Percentiles rank a stretch among this genome's conserved stretches.
Evolutionary conservation across 257 asterid species (phyloP).

Genomic region (Leptodermis oblonga): DNA sequence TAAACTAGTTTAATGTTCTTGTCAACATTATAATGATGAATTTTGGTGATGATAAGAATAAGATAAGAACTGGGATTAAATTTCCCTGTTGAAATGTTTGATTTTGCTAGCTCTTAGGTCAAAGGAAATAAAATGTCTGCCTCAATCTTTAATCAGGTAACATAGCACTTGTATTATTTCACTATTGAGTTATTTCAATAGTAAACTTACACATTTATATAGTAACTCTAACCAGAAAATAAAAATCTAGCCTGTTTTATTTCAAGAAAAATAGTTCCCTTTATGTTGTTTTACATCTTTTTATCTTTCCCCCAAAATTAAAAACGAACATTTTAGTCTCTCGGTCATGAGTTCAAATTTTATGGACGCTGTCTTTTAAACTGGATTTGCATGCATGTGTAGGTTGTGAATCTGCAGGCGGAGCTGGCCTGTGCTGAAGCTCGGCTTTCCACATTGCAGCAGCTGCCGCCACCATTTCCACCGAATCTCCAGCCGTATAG

Average conservation of each 20-base stretch:
- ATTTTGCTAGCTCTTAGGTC: not conserved
- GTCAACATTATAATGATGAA: too few relatives aligned
- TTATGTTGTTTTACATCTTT: too few relatives aligned
- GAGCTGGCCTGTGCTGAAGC: slow-evolving; percentile 81
- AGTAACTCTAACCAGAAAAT: too few relatives aligned
- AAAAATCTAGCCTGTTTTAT: too few relatives aligned
- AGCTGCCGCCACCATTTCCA: slow-evolving; percentile 10
- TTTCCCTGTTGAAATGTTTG: not conserved
- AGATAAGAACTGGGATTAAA: not conserved
- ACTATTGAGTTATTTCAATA: slow-evolving; percentile 11
- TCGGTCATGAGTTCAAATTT: too few relatives aligned
- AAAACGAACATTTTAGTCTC: too few relatives aligned
- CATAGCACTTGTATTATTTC: slow-evolving; percentile 12
- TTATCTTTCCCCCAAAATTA: too few relatives aligned
- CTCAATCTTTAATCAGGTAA: slow-evolving; percentile 17
- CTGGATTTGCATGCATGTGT: not conserved
- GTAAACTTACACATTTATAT: too few relatives aligned
- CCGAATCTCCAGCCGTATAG: slow-evolving; percentile 13
- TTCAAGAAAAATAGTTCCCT: too few relatives aligned
- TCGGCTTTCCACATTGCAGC: slow-evolving; percentile 58
- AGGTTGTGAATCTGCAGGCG: slow-evolving; percentile 82
- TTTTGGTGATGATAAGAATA: too few relatives aligned
- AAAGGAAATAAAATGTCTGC: not conserved
- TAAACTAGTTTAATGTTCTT: too few relatives aligned
- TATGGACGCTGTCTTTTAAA: not conserved